A percentile compares a stretch with the other conserved stretches of the same genome.
Conservation (phyloP, 768 basidiomycete species). For the Boletus sp. region DNA sequence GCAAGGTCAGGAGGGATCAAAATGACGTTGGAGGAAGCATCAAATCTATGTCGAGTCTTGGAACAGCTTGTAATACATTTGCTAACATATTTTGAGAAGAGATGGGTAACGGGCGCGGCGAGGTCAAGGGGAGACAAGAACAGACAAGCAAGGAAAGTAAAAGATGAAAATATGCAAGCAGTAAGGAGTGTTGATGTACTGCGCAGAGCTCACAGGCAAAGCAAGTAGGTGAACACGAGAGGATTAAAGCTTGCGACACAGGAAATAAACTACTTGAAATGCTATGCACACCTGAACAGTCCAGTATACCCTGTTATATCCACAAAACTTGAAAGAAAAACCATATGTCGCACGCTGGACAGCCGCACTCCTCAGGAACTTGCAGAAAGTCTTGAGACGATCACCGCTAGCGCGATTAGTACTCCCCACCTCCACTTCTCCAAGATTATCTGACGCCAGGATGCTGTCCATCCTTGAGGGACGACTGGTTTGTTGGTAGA, state of each 20-base stretch:
- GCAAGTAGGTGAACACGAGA: constrained; percentile 11
- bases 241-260: constrained; percentile 9
- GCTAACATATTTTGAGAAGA: constrained; percentile 20
- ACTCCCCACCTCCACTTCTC: constrained; percentile 87
- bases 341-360: not conserved
- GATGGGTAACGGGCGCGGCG: constrained; percentile 19
- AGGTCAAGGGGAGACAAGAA: constrained; percentile 9
- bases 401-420: constrained; percentile 70
- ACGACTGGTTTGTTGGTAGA: constrained; percentile 29
- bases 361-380: constrained; percentile 26
- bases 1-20: constrained; percentile 22
- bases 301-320: constrained; percentile 12
- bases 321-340: constrained; percentile 10
- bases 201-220: constrained; percentile 4
- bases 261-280: constrained; percentile 17
- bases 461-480: constrained; percentile 52
- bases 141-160: constrained; percentile 4
- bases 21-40: not conserved
- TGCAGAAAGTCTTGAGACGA: constrained; percentile 74
- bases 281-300: constrained; percentile 19
- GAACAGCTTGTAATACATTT: constrained; percentile 24
- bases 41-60: constrained; percentile 6
- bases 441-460: constrained; percentile 66
- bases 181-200: constrained; percentile 10
- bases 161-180: constrained; percentile 6